phyloP scores from a whole-genome alignment of 2,329 filamentous ascomycete species.

The Aspergillus jensenii region DNA sequence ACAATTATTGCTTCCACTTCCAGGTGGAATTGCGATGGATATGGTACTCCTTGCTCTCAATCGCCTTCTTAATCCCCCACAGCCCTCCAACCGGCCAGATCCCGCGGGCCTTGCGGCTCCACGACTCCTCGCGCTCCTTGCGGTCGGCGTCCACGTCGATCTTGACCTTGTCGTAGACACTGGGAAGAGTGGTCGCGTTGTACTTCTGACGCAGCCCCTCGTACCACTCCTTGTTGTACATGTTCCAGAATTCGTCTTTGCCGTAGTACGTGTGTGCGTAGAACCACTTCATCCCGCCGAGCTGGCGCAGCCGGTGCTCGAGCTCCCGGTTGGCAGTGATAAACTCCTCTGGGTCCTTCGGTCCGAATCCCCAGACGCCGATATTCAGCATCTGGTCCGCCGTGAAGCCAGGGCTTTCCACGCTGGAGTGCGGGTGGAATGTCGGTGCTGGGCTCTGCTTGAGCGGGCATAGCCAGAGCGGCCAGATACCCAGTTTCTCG shows the following conservation, averaged over 20 bases:
- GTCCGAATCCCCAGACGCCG: slow-evolving; percentile 76
- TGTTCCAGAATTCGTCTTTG: slow-evolving; percentile 51
- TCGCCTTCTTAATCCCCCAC: slow-evolving; percentile 18
- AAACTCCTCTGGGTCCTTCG: slow-evolving; percentile 56
- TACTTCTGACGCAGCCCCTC: slow-evolving; percentile 41
- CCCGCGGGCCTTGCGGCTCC: slow-evolving; percentile 13
- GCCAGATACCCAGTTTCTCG: slow-evolving; percentile 49
- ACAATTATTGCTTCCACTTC: slow-evolving; percentile 14
- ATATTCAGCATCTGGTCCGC: slow-evolving; percentile 49
- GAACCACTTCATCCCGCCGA: slow-evolving; percentile 81
- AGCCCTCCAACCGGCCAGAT: slow-evolving; percentile 17
- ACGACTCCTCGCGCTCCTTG: slow-evolving; percentile 13
- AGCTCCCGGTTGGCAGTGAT: slow-evolving; percentile 68
- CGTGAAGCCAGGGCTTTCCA: slow-evolving; percentile 13
- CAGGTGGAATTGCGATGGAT: slow-evolving; percentile 18
- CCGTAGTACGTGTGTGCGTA: slow-evolving; percentile 84
- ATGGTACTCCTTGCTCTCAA: slow-evolving; percentile 19
- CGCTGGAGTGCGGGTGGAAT: slow-evolving; percentile 27
- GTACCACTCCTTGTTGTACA: slow-evolving; percentile 41
- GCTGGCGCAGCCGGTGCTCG: slow-evolving; percentile 65
- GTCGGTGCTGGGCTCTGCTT: slow-evolving; percentile 35
- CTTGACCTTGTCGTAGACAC: slow-evolving; percentile 23
- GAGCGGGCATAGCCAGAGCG: slow-evolving; percentile 60
- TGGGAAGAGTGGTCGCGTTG: slow-evolving; percentile 27
- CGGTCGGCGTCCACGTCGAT: slow-evolving; percentile 15